phyloP scores from a whole-genome alignment of 768 basidiomycete species.

The Lactarius sp. region DNA sequence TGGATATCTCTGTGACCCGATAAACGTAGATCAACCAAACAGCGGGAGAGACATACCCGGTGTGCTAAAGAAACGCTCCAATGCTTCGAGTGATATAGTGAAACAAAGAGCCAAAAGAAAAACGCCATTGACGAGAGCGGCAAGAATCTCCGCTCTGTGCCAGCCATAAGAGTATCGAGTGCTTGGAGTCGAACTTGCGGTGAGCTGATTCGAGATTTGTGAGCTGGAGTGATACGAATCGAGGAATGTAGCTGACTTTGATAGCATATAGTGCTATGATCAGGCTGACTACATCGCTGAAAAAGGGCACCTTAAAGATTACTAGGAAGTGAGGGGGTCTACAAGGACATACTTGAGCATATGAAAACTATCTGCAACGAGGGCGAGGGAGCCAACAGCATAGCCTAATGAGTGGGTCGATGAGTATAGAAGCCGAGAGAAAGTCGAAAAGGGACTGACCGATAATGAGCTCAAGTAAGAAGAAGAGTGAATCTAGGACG shows the following conservation, averaged over 20 bases:
- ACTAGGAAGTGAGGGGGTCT: neutral
- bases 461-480: constrained; percentile 78
- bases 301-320: constrained; percentile 15
- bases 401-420: constrained; percentile 52
- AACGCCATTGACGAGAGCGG: constrained; percentile 93
- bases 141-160: constrained; percentile 96
- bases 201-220: constrained; percentile 45
- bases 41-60: constrained; percentile 49
- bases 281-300: constrained; percentile 94
- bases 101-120: constrained; percentile 96
- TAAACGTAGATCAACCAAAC: neutral
- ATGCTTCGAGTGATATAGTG: constrained; percentile 88
- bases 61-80: constrained; percentile 82
- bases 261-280: constrained; percentile 94
- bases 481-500: constrained; percentile 80
- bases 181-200: constrained; percentile 51
- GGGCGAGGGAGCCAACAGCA: constrained; percentile 91
- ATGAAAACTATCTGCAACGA: constrained; percentile 96
- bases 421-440: constrained; percentile 5
- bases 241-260: constrained; percentile 43
- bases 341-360: constrained; percentile 82
- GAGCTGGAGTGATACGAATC: constrained; percentile 9
- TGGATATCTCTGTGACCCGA: constrained; percentile 66
- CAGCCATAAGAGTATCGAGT: constrained; percentile 96
- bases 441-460: constrained; percentile 40